Base-by-base conservation (phyloP, 2,329 filamentous ascomycete genomes). In the Cadophora sp. region DNA sequence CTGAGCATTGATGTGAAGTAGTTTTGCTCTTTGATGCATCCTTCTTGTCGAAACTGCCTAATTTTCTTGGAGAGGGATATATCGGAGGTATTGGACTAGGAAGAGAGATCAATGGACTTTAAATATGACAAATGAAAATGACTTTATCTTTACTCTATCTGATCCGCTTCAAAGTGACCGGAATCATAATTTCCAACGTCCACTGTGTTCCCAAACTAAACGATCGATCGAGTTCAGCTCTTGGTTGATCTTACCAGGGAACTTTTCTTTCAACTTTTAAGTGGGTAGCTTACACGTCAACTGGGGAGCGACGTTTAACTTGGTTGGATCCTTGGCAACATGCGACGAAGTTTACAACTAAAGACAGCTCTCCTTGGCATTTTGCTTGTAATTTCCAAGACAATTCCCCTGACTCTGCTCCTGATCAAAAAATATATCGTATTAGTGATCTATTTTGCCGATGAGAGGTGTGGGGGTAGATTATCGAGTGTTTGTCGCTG, bases 261-360 rank as follows among this genome's bases (percentile, higher is more conserved):
- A 47, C 2, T n/a, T 18, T 47, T 47, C 43, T 47, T n/a, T 47
- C 43, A n/a, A 47, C n/a, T n/a, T 47, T 47, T 18, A 47, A 47
- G 43, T 47, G 43, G 43, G 18, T 47, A 47, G 43, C 43, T 47
- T 47, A 47, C 43, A 47, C 43, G 43, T 47, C 43, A 47, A 47
- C 18, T 47, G 18, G 11, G 43, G 43, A 47, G 43, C 13, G 43
- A 47, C n/a, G 13, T 47, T 47, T 16, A 47, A 16, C 43, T 47
- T 16, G 43, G 14, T n/a, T 47, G 43, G 18, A 30, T 30, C 4
- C 27, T 30, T 30, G 27, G 27, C 27, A 6, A 30, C 27, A 30
- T 30, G 27, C 27, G 27, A 30, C 27, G 27, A 30, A 30, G 27
- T 30, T 30, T 30, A 30, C 27, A 30, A 30, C 27, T 6, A 30